Percentiles rank a stretch among this genome's conserved stretches.
These are phyloP conservation scores for Salmacisia buchloeana DNA, from an alignment of 1,284 basidiomycete species.

Conservation along the genomic window DNA sequence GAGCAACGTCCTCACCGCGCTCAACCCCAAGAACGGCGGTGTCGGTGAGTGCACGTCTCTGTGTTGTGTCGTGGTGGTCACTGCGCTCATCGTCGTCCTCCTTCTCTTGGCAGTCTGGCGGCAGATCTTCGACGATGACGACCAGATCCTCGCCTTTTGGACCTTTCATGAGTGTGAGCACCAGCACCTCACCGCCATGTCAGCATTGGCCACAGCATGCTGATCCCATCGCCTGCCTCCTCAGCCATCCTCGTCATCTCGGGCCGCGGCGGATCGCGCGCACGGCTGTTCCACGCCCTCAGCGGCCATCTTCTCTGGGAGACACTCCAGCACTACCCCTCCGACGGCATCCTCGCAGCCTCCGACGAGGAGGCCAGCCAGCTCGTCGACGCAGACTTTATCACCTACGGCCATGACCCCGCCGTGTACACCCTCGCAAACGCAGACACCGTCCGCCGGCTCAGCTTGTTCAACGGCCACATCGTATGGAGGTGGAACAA, in stretches of 20 bases:
- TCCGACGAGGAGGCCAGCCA: neutral
- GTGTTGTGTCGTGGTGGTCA: neutral
- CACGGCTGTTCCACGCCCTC: constrained; percentile 65
- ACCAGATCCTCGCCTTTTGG: constrained; percentile 67
- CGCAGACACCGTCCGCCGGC: constrained; percentile 24
- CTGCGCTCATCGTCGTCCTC: too few relatives aligned
- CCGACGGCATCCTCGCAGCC: constrained; percentile 24
- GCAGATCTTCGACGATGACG: constrained; percentile 63
- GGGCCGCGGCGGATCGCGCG: constrained; percentile 65
- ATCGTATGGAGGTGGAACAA: neutral
- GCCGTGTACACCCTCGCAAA: constrained; percentile 31
- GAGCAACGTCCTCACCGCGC: constrained; percentile 71
- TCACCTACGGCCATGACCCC: constrained; percentile 19
- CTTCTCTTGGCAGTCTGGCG: constrained; percentile 75
- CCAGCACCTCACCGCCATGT: constrained; percentile 13
- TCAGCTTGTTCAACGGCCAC: neutral
- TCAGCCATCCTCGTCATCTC: constrained; percentile 64
- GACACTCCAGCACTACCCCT: constrained; percentile 41
- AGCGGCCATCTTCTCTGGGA: constrained; percentile 70
- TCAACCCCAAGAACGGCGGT: constrained; percentile 67
- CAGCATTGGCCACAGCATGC: neutral
- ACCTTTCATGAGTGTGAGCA: constrained; percentile 55
- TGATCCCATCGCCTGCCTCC: neutral
- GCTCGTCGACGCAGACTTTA: constrained; percentile 27
- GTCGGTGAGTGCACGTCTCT: constrained; percentile 59